Conservation (phyloP, 2,329 filamentous ascomycete species). For the Emergomyces orientalis region DNA sequence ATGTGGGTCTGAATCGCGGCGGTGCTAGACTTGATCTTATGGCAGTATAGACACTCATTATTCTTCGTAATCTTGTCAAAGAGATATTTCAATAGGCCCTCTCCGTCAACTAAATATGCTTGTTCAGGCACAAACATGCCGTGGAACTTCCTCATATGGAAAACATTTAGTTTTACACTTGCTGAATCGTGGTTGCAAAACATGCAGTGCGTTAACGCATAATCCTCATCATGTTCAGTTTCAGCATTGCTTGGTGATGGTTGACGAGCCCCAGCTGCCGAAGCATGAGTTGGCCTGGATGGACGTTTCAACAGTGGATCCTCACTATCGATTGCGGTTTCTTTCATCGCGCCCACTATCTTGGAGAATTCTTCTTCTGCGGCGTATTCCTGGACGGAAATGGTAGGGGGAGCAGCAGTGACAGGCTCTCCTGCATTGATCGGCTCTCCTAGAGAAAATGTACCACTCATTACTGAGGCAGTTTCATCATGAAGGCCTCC, state of each 20-base stretch:
- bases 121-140: conserved; percentile 94
- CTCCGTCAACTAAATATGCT: conserved; percentile 68
- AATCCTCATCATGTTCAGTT: conserved; percentile 28
- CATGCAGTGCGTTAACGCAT: conserved; percentile 54
- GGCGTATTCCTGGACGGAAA: conserved; percentile 35
- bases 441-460: conserved; percentile 82
- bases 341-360: conserved; percentile 68
- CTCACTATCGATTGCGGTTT: conserved; percentile 48
- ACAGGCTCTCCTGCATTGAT: conserved; percentile 32
- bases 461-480: conserved; percentile 69
- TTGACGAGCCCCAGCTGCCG: conserved; percentile 24
- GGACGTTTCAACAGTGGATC: conserved; percentile 36
- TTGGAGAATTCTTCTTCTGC: conserved; percentile 63
- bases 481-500: conserved; percentile 53
- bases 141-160: conserved; percentile 87
- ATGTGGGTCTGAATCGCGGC: conserved; percentile 90
- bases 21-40: conserved; percentile 67
- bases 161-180: conserved; percentile 62
- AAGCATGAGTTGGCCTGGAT: conserved; percentile 33
- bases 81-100: conserved; percentile 70
- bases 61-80: conserved; percentile 70
- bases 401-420: conserved; percentile 16
- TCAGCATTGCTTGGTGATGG: conserved; percentile 17
- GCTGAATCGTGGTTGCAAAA: conserved; percentile 88
- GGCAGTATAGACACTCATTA: conserved; percentile 80